These are phyloP conservation scores for Candida lessepsii DNA, from an alignment of 805 yeast species.

Conservation along the genomic window DNA sequence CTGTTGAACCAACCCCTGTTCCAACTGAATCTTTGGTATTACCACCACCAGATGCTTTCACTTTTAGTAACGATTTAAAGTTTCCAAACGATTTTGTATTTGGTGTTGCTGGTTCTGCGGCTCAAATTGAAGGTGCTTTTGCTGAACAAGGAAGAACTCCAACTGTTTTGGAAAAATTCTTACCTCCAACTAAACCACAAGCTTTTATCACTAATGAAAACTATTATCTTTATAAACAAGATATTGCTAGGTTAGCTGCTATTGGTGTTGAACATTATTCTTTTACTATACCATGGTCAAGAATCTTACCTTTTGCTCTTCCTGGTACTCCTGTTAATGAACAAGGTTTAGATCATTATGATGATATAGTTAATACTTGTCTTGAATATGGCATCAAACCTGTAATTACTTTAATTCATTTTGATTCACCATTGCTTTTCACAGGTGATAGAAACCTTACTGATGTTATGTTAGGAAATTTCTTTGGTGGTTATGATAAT, in stretches of 20 bases:
- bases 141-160: conserved; percentile 33
- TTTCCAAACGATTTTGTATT: conserved; percentile 19
- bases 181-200: conserved; percentile 15
- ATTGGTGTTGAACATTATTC: conserved; percentile 32
- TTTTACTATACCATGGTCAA: conserved; percentile 33
- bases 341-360: conserved; percentile 26
- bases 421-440: conserved; percentile 26
- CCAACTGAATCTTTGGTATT: conserved; percentile 14
- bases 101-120: conserved; percentile 35
- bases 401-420: conserved; percentile 32
- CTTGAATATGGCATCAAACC: conserved; percentile 23
- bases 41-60: conserved; percentile 19
- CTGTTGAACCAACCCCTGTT: conserved; percentile 19
- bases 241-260: conserved; percentile 28
- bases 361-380: conserved; percentile 21
- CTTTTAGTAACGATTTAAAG: conserved; percentile 15
- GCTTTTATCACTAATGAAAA: conserved; percentile 28
- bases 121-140: conserved; percentile 37
- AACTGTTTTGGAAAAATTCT: conserved; percentile 24
- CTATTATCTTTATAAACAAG: conserved; percentile 33
- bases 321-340: conserved; percentile 30
- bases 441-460: background rate
- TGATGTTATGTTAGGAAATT: background rate
- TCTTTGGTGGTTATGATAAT: conserved; percentile 24
- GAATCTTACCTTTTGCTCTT: conserved; percentile 30